These are phyloP conservation scores for Yamadazyma conglobata DNA, from an alignment of 1,139 yeast genomes.

Conservation along the genomic window DNA sequence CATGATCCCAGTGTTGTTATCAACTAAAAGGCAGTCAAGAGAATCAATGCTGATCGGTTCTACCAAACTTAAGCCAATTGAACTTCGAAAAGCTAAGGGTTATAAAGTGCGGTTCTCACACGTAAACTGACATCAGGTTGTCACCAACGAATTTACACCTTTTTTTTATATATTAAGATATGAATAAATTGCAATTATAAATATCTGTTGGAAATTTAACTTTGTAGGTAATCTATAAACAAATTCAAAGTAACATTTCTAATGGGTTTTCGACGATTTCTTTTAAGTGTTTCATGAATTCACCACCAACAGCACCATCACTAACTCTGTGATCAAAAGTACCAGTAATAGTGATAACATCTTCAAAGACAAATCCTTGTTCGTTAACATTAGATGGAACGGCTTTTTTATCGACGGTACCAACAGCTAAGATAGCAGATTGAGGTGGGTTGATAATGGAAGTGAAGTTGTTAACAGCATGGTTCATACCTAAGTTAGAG, in stretches of 20 bases:
- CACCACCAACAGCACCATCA: conserved; percentile 98
- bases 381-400: conserved; percentile 90
- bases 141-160: no score
- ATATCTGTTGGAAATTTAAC: conserved; percentile 10
- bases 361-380: conserved; percentile 89
- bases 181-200: conserved; percentile 1
- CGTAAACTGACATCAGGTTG: no score
- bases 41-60: no score
- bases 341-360: conserved; percentile 87
- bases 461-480: conserved; percentile 86
- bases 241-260: conserved; percentile 71
- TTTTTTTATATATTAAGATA: conserved; percentile 2
- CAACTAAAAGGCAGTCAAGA: no score
- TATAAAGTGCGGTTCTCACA: no score
- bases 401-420: conserved; percentile 89
- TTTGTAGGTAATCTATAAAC: conserved; percentile 26
- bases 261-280: conserved; percentile 91
- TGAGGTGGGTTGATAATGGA: conserved; percentile 99
- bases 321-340: conserved; percentile 96
- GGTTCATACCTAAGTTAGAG: conserved; percentile 98
- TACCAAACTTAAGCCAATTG: no score
- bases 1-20: no score
- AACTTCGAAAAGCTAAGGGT: no score
- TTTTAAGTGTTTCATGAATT: conserved; percentile 91
- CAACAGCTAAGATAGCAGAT: conserved; percentile 88